Conservation (phyloP, 169 alveolate species). For the Amoebophrya sp. region DNA sequence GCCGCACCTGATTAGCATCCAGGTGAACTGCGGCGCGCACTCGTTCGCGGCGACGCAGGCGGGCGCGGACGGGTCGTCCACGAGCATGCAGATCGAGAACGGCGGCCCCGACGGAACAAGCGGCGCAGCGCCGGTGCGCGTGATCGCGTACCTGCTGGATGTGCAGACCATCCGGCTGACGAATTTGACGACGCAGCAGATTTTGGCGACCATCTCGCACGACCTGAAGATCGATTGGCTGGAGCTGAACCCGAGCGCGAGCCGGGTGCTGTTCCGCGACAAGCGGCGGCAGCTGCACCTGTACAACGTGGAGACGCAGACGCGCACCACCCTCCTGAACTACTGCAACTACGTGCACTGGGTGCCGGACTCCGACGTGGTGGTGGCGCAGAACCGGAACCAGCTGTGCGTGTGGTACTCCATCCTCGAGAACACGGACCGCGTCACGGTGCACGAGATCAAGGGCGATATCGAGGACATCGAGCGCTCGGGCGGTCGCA, state of each 20-base stretch:
- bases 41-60: no score
- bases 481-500: constrained; percentile 69
- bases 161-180: constrained; percentile 68
- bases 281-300: constrained; percentile 70
- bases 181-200: constrained; percentile 58
- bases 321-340: constrained; percentile 60
- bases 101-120: no score
- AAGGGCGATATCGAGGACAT: constrained; percentile 85
- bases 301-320: constrained; percentile 61
- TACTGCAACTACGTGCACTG: constrained; percentile 79
- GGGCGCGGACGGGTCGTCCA: no score
- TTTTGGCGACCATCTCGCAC: constrained; percentile 65
- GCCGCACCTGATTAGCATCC: constrained; percentile 67
- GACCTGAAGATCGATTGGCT: constrained; percentile 74
- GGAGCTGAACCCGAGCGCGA: constrained; percentile 57
- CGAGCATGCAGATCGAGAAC: no score
- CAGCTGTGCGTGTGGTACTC: constrained; percentile 59
- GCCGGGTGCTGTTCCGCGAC: constrained; percentile 73
- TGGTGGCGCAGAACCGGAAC: constrained; percentile 80
- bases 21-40: constrained; percentile 43
- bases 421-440: constrained; percentile 71
- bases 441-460: constrained; percentile 67
- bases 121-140: constrained; percentile 36
- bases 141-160: constrained; percentile 76
- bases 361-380: constrained; percentile 85